A percentile compares a stretch with the other conserved stretches of the same genome.
Evolutionary conservation across 352 stramenopile species (phyloP).

Genomic region (Globisporangium okanoganense): DNA sequence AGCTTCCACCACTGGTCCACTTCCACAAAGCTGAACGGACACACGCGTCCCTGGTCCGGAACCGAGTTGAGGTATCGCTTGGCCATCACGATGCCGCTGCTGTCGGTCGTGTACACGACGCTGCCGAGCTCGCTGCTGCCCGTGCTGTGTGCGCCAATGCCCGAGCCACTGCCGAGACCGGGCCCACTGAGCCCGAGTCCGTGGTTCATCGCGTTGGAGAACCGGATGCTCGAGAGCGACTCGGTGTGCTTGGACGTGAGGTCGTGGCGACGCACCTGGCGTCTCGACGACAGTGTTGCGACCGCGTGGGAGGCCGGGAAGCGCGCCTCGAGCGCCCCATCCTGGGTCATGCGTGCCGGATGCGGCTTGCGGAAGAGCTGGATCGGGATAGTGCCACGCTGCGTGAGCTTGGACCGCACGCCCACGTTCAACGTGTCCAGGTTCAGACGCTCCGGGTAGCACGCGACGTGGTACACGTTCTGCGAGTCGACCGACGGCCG

Average conservation of each 20-base stretch:
- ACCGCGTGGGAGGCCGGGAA: slow-evolving; percentile 73
- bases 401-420: slow-evolving; percentile 54
- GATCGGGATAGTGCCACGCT: slow-evolving; percentile 70
- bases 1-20: slow-evolving; percentile 88
- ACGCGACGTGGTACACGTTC: slow-evolving; percentile 93
- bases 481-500: slow-evolving; percentile 75
- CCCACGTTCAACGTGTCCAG: slow-evolving; percentile 55
- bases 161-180: slow-evolving; percentile 60
- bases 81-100: slow-evolving; percentile 66
- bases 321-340: slow-evolving; percentile 66
- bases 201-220: slow-evolving; percentile 72
- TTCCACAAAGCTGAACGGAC: slow-evolving; percentile 75
- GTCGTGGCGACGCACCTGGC: slow-evolving; percentile 79
- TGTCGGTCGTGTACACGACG: slow-evolving; percentile 81
- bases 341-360: slow-evolving; percentile 65
- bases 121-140: slow-evolving; percentile 53
- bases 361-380: slow-evolving; percentile 80
- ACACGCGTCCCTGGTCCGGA: slow-evolving; percentile 60
- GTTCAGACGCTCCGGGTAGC: slow-evolving; percentile 74
- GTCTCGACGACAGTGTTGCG: slow-evolving; percentile 66
- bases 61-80: slow-evolving; percentile 75
- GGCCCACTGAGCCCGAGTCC: slow-evolving; percentile 46
- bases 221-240: slow-evolving; percentile 67
- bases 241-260: slow-evolving; percentile 66
- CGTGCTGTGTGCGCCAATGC: slow-evolving; percentile 69